Base-by-base conservation (phyloP, 208 protist species). In the Tetramitus jugosus region DNA sequence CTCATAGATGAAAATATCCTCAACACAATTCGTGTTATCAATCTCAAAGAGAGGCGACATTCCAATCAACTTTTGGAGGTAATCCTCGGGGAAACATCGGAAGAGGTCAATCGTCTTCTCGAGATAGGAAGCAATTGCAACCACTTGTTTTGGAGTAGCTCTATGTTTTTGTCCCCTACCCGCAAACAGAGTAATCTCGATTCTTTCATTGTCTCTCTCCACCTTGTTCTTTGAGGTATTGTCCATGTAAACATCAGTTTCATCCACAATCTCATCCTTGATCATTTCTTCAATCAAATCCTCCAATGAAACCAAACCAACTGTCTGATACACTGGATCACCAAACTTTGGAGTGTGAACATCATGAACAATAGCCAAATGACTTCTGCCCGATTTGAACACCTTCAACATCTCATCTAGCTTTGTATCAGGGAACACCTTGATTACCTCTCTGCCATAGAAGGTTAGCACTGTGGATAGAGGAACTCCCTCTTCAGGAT, bases 241-340 rank as follows among this genome's bases (percentile, higher is more conserved):
- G 35, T 52, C 42, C 1, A 37, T 39, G 1, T 39, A 2, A 14
- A 68, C 33, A 82, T 98, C 95, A 71, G 92, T 94, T 85, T 98
- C 95, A 84, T 98, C 95, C 39, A 96, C 90, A 82, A 98, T 97
- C 83, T 98, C 95, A 69, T 93, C 94, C 81, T 94, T 89, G 79
- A 98, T 94, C 62, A 98, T 92, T 79, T 97, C 92, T 82, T 97
- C 94, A 68, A 98, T 94, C 46, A 98, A 86, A 79, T 98, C 96
- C 80, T 98, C 96, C 81, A 98, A 89, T 49, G 94, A 97, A 13
- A 97, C 91, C 67, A 98, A 90, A 74, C 95, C 95, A 64, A 96
- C 90, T 35, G 93, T 87, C 72, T 96, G 91, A 80, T 97, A 95
- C 78, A 91, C 92, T 29, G 94, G 94, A 84, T 97, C 94, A 35